Base-by-base conservation (phyloP, 1,284 basidiomycete species). In the Pholiota adiposa region DNA sequence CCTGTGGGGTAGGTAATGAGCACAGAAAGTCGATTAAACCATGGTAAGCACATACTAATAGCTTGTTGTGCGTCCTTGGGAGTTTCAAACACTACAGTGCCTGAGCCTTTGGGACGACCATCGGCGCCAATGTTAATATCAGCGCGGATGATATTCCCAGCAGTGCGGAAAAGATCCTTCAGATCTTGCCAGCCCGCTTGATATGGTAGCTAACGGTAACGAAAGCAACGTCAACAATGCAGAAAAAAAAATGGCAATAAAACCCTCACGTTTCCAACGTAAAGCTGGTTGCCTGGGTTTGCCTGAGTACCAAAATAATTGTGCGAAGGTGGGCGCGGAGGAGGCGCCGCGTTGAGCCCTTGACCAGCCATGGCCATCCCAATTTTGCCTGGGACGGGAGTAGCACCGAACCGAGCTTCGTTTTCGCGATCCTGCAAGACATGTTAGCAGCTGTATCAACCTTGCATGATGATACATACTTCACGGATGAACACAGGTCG, bases 101-200 rank as follows among this genome's bases (percentile, higher is more conserved):
- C 95, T 58, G 91, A 96, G 38, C 96, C 96, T 74, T 97, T 97
- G 31, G 96, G 93, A 16, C 92, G 85, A 16, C 97, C 97, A 75
- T 98, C 96, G 18, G 88, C 87, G 60, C 89, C 90, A 67, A 96
- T 92, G 69, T 96, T 95, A 68, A 98, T 92, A 72, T 98, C 96
- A 56, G 97, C 94, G 38, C 96, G 88, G 62, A 97, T 87, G 67
- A 98, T 95, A 70, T 93, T 93, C 27, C 97, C 96, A 43, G 96
- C 94, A 27, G 92, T 87, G 57, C 96, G 88, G 88, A 98, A 98
- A 31, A 98, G 81, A 74, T 98, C 96, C 74, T 98, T 98, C 59
- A 98, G 31, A n/a, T 99, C 97, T 75, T 99, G 97, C 97, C 97
- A 99, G 40, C 94, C 94, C 31, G 95, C 95, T 76, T 96, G 94